Evolutionary conservation across 2,329 filamentous ascomycete genomes (phyloP), one percentile per base, ranked within the genome.

Genomic region (Aspergillus versicolor): DNA sequence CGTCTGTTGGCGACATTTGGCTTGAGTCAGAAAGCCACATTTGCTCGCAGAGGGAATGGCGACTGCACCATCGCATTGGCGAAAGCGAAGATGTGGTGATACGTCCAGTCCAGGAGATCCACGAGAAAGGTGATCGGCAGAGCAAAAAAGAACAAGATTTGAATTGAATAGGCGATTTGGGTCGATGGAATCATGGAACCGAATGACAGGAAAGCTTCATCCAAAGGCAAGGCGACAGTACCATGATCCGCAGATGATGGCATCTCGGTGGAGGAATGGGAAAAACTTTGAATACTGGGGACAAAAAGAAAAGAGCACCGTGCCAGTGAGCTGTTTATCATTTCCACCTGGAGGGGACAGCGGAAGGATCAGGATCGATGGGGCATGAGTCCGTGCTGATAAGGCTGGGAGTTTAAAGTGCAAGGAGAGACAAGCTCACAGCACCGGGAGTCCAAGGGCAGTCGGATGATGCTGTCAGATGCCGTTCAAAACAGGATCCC

Each of bases 391-490:
- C 54, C 34, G 41, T 57, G 54, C 54, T 11, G 27, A 52, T 52
- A 47, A 52, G 54, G 54, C 43, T 52, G 54, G 48, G 12, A 30
- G 9, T 11, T 30, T 30, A 9, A 30, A 11, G 27, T 30, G 24
- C 24, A 56, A 46, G 22, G 21, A 21, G 46, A 44, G 34, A 19
- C 12, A 42, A 30, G 15, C 30, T 45, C 9, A 45, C 22, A 9
- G 13, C 12, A 27, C 43, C 19, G 27, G 53, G n/a, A 38, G 38
- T 15, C 22, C 34, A n/a, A 5, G 34, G 30, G 27, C 27, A 11
- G 27, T 30, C 17, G n/a, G 53, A 40, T 61, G 60, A 62, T 50
- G 51, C 37, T 54, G 58, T 62, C 60, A 62, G 60, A 60, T 57
- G 60, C 12, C 5, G 15, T 37, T n/a, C 34, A n/a, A 37, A 37